phyloP scores from a whole-genome alignment of 805 yeast genomes.

The Candida anglica region DNA sequence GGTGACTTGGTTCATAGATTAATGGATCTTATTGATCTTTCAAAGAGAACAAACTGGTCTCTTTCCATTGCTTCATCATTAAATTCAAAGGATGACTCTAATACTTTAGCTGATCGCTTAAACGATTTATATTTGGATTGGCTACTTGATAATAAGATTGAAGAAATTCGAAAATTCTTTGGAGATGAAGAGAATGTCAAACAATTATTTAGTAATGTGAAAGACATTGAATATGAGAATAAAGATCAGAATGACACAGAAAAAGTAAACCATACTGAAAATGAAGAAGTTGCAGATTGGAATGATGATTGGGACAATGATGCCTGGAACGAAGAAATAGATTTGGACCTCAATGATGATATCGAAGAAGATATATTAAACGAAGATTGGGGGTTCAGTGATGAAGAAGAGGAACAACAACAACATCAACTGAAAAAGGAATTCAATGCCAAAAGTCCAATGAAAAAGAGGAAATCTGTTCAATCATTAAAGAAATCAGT shows the following conservation, averaged over 20 bases:
- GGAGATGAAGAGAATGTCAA: constrained; percentile 6
- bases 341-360: constrained; percentile 2
- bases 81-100: constrained; percentile 1
- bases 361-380: constrained; percentile 1
- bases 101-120: constrained; percentile 19
- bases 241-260: background rate
- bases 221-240: constrained; percentile 3
- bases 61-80: constrained; percentile 15
- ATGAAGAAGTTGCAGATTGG: constrained; percentile 24
- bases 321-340: constrained; percentile 15
- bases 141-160: constrained; percentile 29
- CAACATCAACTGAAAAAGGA: background rate
- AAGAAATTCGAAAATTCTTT: constrained; percentile 20
- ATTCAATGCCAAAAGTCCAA: background rate
- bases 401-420: constrained; percentile 6
- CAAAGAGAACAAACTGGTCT: constrained; percentile 20
- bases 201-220: constrained; percentile 6
- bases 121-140: constrained; percentile 26
- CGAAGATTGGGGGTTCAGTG: constrained; percentile 1
- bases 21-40: constrained; percentile 13
- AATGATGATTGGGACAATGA: constrained; percentile 24
- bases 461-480: constrained; percentile 1
- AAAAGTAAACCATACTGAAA: constrained; percentile 10
- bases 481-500: too few relatives aligned
- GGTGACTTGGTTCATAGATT: constrained; percentile 15